Base-by-base conservation (phyloP, 2,329 filamentous ascomycete genomes). In the Coniosporium tulheliwenetii region DNA sequence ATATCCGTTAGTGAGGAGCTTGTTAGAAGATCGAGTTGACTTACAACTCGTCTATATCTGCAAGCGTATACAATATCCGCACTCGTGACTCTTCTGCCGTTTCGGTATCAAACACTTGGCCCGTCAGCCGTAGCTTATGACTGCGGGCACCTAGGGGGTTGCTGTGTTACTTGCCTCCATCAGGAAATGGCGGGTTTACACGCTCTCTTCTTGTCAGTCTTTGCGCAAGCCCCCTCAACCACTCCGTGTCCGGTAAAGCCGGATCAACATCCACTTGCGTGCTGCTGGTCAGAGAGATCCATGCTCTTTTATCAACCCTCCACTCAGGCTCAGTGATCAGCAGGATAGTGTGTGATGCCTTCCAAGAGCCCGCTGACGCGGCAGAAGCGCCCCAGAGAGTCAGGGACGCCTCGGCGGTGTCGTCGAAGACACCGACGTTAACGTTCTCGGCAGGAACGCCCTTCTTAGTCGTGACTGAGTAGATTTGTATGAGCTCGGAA, bases 181-280 rank as follows among this genome's bases (percentile, higher is more conserved):
- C 44, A 0, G 66, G 65, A 45, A 75, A 74, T 0, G 62, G 55
- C 0, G 67, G 61, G 31, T 70, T 68, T 40, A 75, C 52, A 16
- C 65, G 64, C 43, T 73, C 67, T 44, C 62, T 67, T 51, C 63
- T 69, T 9, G 56, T 64, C 45, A 70, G 56, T 0, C 61, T 59
- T 12, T 59, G 56, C 1, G 70, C 66, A 53, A 68, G 70, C 8
- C 57, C 57, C 36, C 66, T 65, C 16, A 79, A 59, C 64, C 72
- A 75, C 13, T 62, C 53, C 1, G 70, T 68, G 44, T 77, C 74
- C 1, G 58, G 55, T 30, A 72, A 66, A 2, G 59, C 50, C 0
- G 75, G 75, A 45, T 79, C 64, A 26, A 78, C 59, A 43, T 78
- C 69, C 9, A 79, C 45, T 45, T 60, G 57, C 1, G 73, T 70